Conservation (phyloP, 2,329 filamentous ascomycete species). For the Cordyceps cateniannulata region DNA sequence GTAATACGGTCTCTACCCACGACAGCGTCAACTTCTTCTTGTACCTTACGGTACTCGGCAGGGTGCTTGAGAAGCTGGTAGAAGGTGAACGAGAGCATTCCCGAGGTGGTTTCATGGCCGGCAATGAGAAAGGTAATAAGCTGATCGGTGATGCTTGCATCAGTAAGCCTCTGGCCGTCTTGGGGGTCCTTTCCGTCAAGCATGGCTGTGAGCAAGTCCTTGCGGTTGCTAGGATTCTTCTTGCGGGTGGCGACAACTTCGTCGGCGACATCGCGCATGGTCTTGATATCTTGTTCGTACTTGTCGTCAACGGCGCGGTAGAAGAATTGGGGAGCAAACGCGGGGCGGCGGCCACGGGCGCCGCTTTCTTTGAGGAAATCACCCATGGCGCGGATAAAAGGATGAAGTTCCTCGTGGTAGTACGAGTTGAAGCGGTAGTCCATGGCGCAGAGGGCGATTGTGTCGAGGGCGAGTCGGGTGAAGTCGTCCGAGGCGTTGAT, state of each 20-base stretch:
- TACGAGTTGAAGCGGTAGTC: constrained; percentile 69
- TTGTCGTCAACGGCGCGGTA: constrained; percentile 42
- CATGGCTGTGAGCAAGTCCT: constrained; percentile 66
- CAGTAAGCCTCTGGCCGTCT: constrained; percentile 58
- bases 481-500: constrained; percentile 62
- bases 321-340: constrained; percentile 39
- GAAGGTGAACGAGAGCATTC: constrained; percentile 58
- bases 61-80: constrained; percentile 61
- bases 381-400: constrained; percentile 63
- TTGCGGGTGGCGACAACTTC: constrained; percentile 56
- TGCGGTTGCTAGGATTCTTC: constrained; percentile 47
- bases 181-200: constrained; percentile 59
- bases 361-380: constrained; percentile 54
- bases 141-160: constrained; percentile 59
- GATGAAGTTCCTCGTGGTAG: constrained; percentile 62
- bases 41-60: constrained; percentile 50
- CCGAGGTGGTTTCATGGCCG: constrained; percentile 66
- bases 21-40: constrained; percentile 61
- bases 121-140: constrained; percentile 68
- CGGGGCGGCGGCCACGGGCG: constrained; percentile 40
- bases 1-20: constrained; percentile 51
- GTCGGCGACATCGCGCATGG: constrained; percentile 47
- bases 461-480: constrained; percentile 66
- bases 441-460: constrained; percentile 66
- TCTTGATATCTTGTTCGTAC: constrained; percentile 47